Evolutionary conservation across 805 yeast genomes (phyloP).

Genomic region (Lachancea fermentati): DNA sequence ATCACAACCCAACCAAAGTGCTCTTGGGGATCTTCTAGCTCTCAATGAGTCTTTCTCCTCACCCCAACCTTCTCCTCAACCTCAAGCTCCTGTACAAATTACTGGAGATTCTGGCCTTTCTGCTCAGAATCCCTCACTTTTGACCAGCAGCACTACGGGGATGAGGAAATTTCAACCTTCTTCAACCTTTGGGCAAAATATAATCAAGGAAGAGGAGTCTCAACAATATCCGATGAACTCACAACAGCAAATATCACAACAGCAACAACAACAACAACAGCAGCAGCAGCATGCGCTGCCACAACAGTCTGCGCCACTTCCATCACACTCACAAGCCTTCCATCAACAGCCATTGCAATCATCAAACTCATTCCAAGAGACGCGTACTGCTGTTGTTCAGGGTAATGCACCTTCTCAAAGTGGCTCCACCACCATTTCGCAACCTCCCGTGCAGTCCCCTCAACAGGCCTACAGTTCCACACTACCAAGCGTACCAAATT

Average conservation of each 20-base stretch:
- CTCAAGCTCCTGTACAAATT: constrained; percentile 30
- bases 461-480: constrained; percentile 11
- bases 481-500: constrained; percentile 32
- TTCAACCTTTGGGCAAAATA: constrained; percentile 77
- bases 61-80: constrained; percentile 20
- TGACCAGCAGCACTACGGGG: constrained; percentile 30
- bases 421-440: constrained; percentile 40
- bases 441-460: constrained; percentile 15
- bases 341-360: constrained; percentile 7
- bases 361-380: constrained; percentile 16
- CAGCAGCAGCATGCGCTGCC: constrained; percentile 6
- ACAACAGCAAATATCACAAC: constrained; percentile 19
- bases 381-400: constrained; percentile 12
- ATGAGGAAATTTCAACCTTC: constrained; percentile 64
- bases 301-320: constrained; percentile 10
- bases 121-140: constrained; percentile 8
- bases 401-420: constrained; percentile 49
- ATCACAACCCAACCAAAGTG: constrained; percentile 35
- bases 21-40: constrained; percentile 63
- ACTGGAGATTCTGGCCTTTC: constrained; percentile 7
- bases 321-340: constrained; percentile 10
- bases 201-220: constrained; percentile 36
- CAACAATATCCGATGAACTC: constrained; percentile 17
- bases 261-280: background rate
- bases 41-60: constrained; percentile 50